phyloP scores from a whole-genome alignment of 495 filamentous ascomycete genomes.

The Talaromyces adpressus region DNA sequence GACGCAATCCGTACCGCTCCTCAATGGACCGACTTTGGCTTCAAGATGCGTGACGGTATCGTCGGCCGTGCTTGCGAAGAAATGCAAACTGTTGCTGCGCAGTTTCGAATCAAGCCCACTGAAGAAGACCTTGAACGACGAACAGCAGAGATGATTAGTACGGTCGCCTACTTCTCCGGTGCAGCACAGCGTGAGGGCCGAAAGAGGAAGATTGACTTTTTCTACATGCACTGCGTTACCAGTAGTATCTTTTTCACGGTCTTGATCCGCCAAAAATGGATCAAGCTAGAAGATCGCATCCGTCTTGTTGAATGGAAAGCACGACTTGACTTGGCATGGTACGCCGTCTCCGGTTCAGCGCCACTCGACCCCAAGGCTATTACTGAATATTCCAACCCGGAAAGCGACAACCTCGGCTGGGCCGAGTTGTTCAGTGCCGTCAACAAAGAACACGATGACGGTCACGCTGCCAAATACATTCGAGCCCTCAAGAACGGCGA shows the following conservation, averaged over 20 bases:
- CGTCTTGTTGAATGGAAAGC: slow-evolving; percentile 28
- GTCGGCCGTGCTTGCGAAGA: slow-evolving; percentile 13
- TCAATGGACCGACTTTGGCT: not conserved
- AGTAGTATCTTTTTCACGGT: slow-evolving; percentile 20
- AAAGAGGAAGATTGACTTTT: slow-evolving; percentile 28
- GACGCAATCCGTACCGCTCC: not conserved
- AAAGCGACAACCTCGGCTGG: slow-evolving; percentile 19
- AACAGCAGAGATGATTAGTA: slow-evolving; percentile 27
- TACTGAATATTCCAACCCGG: slow-evolving; percentile 5
- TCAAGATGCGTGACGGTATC: not conserved
- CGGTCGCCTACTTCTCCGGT: slow-evolving; percentile 14
- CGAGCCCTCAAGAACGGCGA: slow-evolving; percentile 28
- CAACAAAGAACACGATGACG: slow-evolving; percentile 26
- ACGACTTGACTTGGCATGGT: slow-evolving; percentile 27
- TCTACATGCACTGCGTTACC: slow-evolving; percentile 30
- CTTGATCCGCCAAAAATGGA: slow-evolving; percentile 17
- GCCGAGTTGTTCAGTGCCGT: slow-evolving; percentile 18
- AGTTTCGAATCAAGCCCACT: slow-evolving; percentile 11
- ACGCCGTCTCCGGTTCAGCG: slow-evolving; percentile 15
- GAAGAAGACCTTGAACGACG: slow-evolving; percentile 9
- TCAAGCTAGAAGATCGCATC: slow-evolving; percentile 16
- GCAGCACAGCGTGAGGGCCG: slow-evolving; percentile 19
- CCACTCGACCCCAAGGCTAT: slow-evolving; percentile 14
- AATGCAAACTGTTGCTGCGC: slow-evolving; percentile 11
- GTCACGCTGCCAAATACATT: slow-evolving; percentile 30